A percentile compares a stretch with the other conserved stretches of the same genome.
These are phyloP conservation scores for Acacia acuminata DNA, from an alignment of 306 rosid species.

Conservation along the genomic window DNA sequence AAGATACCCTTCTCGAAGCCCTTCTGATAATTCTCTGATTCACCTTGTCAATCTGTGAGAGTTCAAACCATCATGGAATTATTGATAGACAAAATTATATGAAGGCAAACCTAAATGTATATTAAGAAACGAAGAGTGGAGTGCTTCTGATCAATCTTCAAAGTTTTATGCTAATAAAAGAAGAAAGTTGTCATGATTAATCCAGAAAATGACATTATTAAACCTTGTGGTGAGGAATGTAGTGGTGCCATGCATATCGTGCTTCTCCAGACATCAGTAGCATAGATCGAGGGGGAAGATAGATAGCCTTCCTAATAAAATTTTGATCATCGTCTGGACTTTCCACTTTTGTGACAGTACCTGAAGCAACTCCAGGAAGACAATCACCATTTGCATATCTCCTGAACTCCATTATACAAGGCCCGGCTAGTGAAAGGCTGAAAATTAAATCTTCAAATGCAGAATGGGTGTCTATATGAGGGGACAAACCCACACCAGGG, in stretches of 20 bases:
- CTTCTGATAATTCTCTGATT: constrained; percentile 61
- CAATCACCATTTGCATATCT: constrained; percentile 51
- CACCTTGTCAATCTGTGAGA: constrained; percentile 69
- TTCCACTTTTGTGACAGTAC: constrained; percentile 35
- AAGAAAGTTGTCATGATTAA: background rate
- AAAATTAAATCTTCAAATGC: constrained; percentile 94
- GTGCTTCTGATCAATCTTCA: background rate
- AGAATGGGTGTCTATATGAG: constrained; percentile 97
- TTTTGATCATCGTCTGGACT: constrained; percentile 48
- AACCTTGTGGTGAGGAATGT: constrained; percentile 94
- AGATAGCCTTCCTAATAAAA: constrained; percentile 62
- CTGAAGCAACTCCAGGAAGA: constrained; percentile 50
- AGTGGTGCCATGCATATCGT: constrained; percentile 91
- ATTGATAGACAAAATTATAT: constrained; percentile 19
- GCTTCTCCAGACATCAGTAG: constrained; percentile 87
- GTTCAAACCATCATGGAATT: constrained; percentile 7
- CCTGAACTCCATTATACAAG: constrained; percentile 98
- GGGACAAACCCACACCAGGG: constrained; percentile 95
- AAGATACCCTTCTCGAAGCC: constrained; percentile 84
- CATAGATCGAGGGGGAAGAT: constrained; percentile 84
- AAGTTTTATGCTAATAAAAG: constrained; percentile 3
- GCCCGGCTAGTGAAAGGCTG: constrained; percentile 95
- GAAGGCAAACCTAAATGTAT: constrained; percentile 13
- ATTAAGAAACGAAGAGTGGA: background rate
- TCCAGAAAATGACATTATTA: background rate